These are phyloP conservation scores for Fusarium coffeatum DNA, from an alignment of 2,329 filamentous ascomycete species.

Conservation along the genomic window DNA sequence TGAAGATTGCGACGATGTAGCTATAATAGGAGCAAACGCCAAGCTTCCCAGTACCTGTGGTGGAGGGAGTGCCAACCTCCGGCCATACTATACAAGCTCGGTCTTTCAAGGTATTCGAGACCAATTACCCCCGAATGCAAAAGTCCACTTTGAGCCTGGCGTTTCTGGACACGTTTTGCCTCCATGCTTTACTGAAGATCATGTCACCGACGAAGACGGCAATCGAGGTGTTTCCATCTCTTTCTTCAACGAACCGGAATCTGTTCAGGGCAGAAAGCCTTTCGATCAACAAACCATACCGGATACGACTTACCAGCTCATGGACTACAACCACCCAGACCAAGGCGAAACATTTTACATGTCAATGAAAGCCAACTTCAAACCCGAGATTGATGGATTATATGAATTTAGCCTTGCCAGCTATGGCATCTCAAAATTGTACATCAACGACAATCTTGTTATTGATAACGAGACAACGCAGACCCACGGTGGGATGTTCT, in stretches of 20 bases:
- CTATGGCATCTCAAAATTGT: constrained; percentile 49
- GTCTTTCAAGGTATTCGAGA: constrained; percentile 48
- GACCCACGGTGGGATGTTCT: constrained; percentile 50
- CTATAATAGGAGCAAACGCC: constrained; percentile 66
- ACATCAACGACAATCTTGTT: constrained; percentile 49
- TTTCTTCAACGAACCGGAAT: constrained; percentile 25
- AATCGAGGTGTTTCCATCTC: constrained; percentile 9
- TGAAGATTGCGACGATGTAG: constrained; percentile 53
- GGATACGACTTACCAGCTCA: constrained; percentile 43
- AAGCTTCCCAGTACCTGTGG: constrained; percentile 52
- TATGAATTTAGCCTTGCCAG: constrained; percentile 51
- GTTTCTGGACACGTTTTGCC: constrained; percentile 25
- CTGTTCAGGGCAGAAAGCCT: background rate
- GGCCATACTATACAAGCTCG: constrained; percentile 49
- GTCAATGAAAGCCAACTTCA: constrained; percentile 38
- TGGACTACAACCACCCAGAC: constrained; percentile 44
- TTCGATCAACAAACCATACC: constrained; percentile 41
- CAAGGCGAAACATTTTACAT: constrained; percentile 34
- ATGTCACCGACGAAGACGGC: constrained; percentile 6
- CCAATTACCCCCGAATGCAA: background rate
- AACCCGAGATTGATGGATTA: constrained; percentile 25
- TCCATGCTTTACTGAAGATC: constrained; percentile 8
- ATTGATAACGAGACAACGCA: constrained; percentile 49
- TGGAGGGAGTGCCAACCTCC: constrained; percentile 50
- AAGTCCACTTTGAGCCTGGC: constrained; percentile 17